Conservation (phyloP, 1,284 basidiomycete species). For the Fomitiporia mediterranea region DNA sequence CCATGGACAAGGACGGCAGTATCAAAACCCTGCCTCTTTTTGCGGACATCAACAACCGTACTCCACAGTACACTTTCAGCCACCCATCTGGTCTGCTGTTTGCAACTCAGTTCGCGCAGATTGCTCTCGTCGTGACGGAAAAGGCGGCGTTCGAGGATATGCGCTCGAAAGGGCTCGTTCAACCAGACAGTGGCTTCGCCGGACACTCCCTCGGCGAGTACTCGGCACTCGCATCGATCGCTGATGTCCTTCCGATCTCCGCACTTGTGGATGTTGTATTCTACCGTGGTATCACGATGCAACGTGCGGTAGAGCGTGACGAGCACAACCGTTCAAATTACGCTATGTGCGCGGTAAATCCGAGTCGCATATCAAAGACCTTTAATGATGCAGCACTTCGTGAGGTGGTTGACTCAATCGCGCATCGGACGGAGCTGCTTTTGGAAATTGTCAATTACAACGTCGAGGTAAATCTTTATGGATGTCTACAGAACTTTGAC, state of each 20-base stretch:
- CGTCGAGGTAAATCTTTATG: constrained; percentile 69
- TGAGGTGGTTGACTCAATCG: constrained; percentile 92
- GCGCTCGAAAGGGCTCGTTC: constrained; percentile 93
- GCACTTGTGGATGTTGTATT: constrained; percentile 98
- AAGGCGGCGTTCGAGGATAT: constrained; percentile 98
- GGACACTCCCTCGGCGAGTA: constrained; percentile 99
- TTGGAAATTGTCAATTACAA: constrained; percentile 98
- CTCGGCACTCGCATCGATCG: constrained; percentile 95
- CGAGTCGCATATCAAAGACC: constrained; percentile 87
- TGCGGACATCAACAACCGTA: constrained; percentile 87
- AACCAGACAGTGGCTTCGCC: constrained; percentile 88
- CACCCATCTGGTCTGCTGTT: constrained; percentile 94
- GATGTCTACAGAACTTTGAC: too few relatives aligned
- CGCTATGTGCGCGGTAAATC: constrained; percentile 98
- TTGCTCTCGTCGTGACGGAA: constrained; percentile 95
- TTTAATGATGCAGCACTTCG: constrained; percentile 92
- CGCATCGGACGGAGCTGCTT: constrained; percentile 70
- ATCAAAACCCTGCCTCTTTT: constrained; percentile 94
- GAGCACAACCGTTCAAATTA: constrained; percentile 91
- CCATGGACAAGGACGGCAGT: constrained; percentile 92
- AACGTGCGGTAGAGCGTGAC: constrained; percentile 95
- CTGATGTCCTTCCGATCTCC: constrained; percentile 92
- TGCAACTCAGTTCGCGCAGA: constrained; percentile 98
- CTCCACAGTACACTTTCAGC: constrained; percentile 94
- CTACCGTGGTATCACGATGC: constrained; percentile 99